phyloP scores from a whole-genome alignment of 2,329 filamentous ascomycete species.

The Cucurbitaria berberidis region DNA sequence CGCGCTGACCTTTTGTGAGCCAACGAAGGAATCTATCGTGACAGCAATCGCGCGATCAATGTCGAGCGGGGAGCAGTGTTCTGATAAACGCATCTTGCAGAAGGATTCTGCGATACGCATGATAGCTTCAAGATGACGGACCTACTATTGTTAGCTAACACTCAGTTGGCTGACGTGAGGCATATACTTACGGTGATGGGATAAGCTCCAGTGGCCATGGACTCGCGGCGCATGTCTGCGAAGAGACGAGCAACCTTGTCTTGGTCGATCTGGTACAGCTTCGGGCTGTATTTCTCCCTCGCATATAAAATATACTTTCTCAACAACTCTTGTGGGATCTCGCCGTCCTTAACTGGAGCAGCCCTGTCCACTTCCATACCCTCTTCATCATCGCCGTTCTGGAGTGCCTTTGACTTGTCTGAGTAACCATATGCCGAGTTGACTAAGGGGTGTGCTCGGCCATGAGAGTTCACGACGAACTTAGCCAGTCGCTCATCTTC shows the following conservation, averaged over 20 bases:
- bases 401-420: constrained; percentile 28
- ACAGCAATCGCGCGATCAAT: constrained; percentile 98
- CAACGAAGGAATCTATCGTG: constrained; percentile 94
- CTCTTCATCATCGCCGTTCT: constrained; percentile 50
- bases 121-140: constrained; percentile 96
- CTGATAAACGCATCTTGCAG: constrained; percentile 96
- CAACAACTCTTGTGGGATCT: constrained; percentile 88
- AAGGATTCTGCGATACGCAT: constrained; percentile 95
- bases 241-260: constrained; percentile 95
- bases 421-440: constrained; percentile 45
- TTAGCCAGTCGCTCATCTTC: constrained; percentile 93
- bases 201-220: constrained; percentile 91
- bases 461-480: constrained; percentile 94
- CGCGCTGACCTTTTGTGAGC: constrained; percentile 94
- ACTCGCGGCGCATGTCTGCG: constrained; percentile 94
- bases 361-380: constrained; percentile 60
- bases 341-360: constrained; percentile 63
- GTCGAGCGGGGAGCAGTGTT: constrained; percentile 88
- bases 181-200: constrained; percentile 83
- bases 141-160: constrained; percentile 59
- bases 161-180: not conserved
- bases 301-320: constrained; percentile 98
- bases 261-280: constrained; percentile 96
- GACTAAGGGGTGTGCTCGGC: constrained; percentile 77
- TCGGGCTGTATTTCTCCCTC: constrained; percentile 84